phyloP scores from a whole-genome alignment of 345 rosid genomes.

The Adansonia digitata region DNA sequence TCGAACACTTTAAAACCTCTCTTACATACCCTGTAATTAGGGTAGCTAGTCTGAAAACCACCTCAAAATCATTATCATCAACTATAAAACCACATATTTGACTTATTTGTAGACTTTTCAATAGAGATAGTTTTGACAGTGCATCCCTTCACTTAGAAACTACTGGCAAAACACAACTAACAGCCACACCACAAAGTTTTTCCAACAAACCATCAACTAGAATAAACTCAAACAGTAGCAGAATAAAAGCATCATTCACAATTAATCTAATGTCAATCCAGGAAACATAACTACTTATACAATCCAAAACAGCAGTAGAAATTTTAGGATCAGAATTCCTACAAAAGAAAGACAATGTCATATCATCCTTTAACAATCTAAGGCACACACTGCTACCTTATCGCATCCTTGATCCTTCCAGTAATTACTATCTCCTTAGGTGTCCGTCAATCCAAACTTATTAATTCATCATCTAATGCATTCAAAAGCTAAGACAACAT shows the following conservation, averaged over 20 bases:
- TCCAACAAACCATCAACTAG: constrained; percentile 55
- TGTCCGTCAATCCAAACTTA: constrained; percentile 82
- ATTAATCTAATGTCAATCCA: constrained; percentile 93
- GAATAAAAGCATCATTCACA: constrained; percentile 67
- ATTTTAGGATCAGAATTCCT: constrained; percentile 66
- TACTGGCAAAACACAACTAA: constrained; percentile 77
- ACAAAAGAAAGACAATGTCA: constrained; percentile 60
- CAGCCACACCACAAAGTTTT: constrained; percentile 77
- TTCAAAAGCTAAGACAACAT: constrained; percentile 91
- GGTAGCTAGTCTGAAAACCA: constrained; percentile 53
- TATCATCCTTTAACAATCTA: constrained; percentile 89
- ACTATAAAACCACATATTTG: constrained; percentile 61
- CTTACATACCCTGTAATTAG: constrained; percentile 77
- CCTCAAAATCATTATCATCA: constrained; percentile 57
- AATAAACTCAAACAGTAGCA: constrained; percentile 69
- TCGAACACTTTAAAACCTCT: constrained; percentile 83
- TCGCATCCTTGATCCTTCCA: constrained; percentile 80
- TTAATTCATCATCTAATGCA: constrained; percentile 82
- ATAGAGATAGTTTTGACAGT: constrained; percentile 56
- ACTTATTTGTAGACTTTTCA: constrained; percentile 62
- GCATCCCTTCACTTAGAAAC: constrained; percentile 90
- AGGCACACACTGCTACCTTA: constrained; percentile 89
- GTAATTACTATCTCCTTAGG: constrained; percentile 62
- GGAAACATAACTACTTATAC: constrained; percentile 76
- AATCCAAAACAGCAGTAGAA: constrained; percentile 60